Conservation (phyloP, 1,284 basidiomycete genomes). For the Amylostereum chailletii region DNA sequence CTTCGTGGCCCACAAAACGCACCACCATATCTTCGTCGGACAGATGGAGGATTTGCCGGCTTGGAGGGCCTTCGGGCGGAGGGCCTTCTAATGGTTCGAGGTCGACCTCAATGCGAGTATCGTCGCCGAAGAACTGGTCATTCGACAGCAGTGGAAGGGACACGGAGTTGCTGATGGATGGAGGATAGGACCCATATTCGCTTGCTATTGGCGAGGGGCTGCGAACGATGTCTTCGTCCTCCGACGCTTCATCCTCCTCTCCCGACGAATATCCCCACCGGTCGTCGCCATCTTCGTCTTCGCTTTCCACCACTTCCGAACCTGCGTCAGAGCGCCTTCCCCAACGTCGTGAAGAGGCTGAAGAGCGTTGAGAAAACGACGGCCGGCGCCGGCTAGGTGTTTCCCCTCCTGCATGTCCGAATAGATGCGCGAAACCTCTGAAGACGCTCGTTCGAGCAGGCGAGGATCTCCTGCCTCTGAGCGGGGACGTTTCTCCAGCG, state of each 20-base stretch:
- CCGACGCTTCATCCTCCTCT: conserved; percentile 41
- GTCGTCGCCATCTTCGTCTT: conserved; percentile 45
- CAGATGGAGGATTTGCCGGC: conserved; percentile 82
- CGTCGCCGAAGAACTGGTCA: conserved; percentile 75
- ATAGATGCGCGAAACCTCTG: conserved; percentile 63
- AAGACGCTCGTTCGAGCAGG: conserved; percentile 48
- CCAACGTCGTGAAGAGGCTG: conserved; percentile 43
- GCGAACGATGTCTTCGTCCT: conserved; percentile 18
- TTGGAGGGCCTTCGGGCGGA: conserved; percentile 61
- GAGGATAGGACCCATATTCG: conserved; percentile 62
- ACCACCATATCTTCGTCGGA: conserved; percentile 89
- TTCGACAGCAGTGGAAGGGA: conserved; percentile 59
- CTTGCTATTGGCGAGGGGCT: conserved; percentile 31
- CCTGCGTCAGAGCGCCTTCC: conserved; percentile 46
- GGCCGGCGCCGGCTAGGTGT: conserved; percentile 31
- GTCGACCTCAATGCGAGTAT: conserved; percentile 70
- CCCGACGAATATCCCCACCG: conserved; percentile 77
- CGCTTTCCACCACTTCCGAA: conserved; percentile 47
- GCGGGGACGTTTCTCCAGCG: conserved; percentile 7
- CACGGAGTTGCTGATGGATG: conserved; percentile 38
- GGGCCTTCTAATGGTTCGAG: conserved; percentile 55
- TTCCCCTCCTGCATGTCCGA: conserved; percentile 37
- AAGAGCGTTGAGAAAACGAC: conserved; percentile 50
- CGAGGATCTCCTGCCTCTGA: conserved; percentile 24
- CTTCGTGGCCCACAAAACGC: conserved; percentile 86